phyloP scores from a whole-genome alignment of 2,329 filamentous ascomycete species.

The Aspergillus tubingensis region DNA sequence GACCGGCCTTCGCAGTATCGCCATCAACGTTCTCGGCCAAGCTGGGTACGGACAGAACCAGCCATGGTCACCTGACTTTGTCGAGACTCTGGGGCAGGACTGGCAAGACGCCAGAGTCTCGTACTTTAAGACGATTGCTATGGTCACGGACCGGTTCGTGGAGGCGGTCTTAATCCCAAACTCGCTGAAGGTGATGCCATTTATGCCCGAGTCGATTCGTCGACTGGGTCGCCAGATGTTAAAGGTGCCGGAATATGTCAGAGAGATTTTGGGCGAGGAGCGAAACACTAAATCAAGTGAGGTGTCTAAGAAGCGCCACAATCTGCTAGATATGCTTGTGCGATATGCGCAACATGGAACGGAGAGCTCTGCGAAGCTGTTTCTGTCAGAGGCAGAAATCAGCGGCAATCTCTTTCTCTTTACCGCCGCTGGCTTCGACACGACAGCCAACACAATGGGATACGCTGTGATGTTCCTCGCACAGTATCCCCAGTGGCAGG shows the following conservation, averaged over 20 bases:
- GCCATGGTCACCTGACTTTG: slow-evolving; percentile 29
- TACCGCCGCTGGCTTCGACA: slow-evolving; percentile 52
- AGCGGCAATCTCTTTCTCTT: slow-evolving; percentile 52
- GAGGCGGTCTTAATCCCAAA: slow-evolving; percentile 32
- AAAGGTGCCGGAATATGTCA: slow-evolving; percentile 8
- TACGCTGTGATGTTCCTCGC: slow-evolving; percentile 53
- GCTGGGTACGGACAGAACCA: slow-evolving; percentile 38
- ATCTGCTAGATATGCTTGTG: slow-evolving; percentile 11
- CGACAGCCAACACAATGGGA: slow-evolving; percentile 53
- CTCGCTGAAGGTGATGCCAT: slow-evolving; percentile 19
- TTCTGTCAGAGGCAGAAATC: slow-evolving; percentile 43
- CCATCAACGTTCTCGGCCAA: slow-evolving; percentile 42
- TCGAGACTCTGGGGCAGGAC: slow-evolving; percentile 17
- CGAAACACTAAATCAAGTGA: not conserved
- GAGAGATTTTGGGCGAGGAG: slow-evolving; percentile 8
- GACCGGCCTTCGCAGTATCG: slow-evolving; percentile 33
- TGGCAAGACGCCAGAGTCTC: slow-evolving; percentile 18
- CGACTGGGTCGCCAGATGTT: slow-evolving; percentile 3
- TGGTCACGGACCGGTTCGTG: slow-evolving; percentile 32
- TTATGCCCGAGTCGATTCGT: not conserved
- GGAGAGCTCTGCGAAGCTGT: slow-evolving; percentile 21
- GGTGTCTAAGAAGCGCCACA: not conserved
- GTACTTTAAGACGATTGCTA: slow-evolving; percentile 38
- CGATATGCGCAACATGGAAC: slow-evolving; percentile 3
- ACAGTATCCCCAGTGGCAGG: slow-evolving; percentile 51